Evolutionary conservation across 192 early-diverging fungal species (phyloP), one percentile per base, ranked within the genome.

Genomic region (Rhizophagus clarus): DNA sequence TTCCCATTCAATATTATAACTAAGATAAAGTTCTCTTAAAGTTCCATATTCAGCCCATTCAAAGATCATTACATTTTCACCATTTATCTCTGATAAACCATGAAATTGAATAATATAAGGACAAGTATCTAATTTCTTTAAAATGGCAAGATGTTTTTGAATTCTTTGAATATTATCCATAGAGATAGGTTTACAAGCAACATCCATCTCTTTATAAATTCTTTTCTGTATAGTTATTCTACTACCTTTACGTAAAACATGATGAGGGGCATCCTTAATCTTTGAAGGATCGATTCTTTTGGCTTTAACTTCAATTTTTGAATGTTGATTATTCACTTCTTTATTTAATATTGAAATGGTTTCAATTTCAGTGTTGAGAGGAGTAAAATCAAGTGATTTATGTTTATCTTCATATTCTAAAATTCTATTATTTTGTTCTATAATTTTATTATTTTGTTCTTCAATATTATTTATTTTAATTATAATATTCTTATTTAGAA

Each of bases 21-120:
- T n/a, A 34, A 34, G 11, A 42, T 79, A 79, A n/a, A 71, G 9
- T 29, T 71, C 68, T 60, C 34, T 51, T 28, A 79, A 67, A 79
- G 32, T 71, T 56, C 77, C 77, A 12, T 14, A 15, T 60, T 79
- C 47, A 8, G 77, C 77, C 77, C 77, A 79, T 34, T 79, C 77
- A 42, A 79, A 70, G 9, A 79, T 42, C 49, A 70, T 79, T 26
- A 71, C 64, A 51, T 29, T 3, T 34, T 64, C 68, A 37, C 60
- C 42, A 42, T 31, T 17, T 26, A n/a, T 14, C 14, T 31, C 29
- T 40, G 77, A 32, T 34, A 71, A 0, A 9, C 77, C 77, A 61
- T 79, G 24, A 71, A 79, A 79, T 60, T 79, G 47, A 28, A 79
- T 79, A 29, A 79, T 79, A 40, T 69, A 45, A 37, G 28, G 22